Evolutionary conservation across 148 eudicot species (phyloP).

Genomic region (Rhododendron ferrugineum): DNA sequence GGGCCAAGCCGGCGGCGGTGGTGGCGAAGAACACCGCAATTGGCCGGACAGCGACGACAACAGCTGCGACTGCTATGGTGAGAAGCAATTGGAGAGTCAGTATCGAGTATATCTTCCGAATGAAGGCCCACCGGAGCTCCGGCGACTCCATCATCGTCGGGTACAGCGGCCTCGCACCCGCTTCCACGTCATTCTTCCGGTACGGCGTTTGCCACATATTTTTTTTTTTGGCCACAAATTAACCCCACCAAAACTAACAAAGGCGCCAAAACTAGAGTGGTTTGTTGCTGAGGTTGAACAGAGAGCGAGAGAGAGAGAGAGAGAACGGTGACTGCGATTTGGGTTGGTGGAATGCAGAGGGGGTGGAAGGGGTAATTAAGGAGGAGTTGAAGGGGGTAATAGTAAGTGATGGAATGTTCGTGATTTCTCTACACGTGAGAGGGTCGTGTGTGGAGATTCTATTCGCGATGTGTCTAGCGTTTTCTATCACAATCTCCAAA

Average conservation of each 20-base stretch:
- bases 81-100: conserved; percentile 56
- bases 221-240: background rate
- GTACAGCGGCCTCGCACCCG: conserved; percentile 36
- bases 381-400: background rate
- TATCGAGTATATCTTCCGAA: conserved; percentile 70
- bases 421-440: background rate
- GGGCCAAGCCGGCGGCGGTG: conserved; percentile 53
- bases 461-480: background rate
- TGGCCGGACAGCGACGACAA: conserved; percentile 52
- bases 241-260: background rate
- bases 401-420: background rate
- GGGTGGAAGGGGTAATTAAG: background rate
- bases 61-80: conserved; percentile 61
- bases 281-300: background rate
- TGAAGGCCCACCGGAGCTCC: conserved; percentile 61
- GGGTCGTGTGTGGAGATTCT: background rate
- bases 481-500: too few species aligned
- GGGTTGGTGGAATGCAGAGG: background rate
- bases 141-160: conserved; percentile 52
- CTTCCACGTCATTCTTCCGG: conserved; percentile 43
- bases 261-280: background rate
- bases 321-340: background rate
- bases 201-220: conserved; percentile 19
- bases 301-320: background rate
- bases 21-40: conserved; percentile 51